Conservation (phyloP, 1,139 yeast genomes). For the Pichia sp. region DNA sequence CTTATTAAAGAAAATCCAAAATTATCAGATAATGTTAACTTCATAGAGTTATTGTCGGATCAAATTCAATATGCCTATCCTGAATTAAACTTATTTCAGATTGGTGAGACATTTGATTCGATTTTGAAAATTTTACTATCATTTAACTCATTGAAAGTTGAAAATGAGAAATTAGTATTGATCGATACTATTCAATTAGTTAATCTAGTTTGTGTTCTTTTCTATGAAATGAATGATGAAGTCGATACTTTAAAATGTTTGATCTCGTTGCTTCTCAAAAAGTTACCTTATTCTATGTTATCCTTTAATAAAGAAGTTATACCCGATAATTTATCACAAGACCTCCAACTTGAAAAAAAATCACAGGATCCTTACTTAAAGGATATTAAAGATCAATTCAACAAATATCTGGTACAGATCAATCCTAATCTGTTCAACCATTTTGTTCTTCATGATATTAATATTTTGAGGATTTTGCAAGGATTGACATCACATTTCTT, state of each 20-base stretch:
- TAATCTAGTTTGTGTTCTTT: constrained; percentile 23
- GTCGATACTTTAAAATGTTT: constrained; percentile 39
- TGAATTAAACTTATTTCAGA: constrained; percentile 24
- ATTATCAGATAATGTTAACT: constrained; percentile 16
- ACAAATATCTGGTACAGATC: constrained; percentile 37
- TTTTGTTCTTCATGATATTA: constrained; percentile 32
- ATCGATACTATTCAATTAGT: constrained; percentile 14
- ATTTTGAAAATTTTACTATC: constrained; percentile 21
- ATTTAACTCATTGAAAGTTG: constrained; percentile 16
- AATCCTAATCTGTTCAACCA: constrained; percentile 44
- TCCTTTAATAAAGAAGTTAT: constrained; percentile 5
- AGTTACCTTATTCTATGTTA: constrained; percentile 30
- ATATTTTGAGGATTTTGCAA: constrained; percentile 16
- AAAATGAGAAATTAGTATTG: constrained; percentile 9
- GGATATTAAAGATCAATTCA: constrained; percentile 36
- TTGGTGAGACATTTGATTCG: constrained; percentile 25
- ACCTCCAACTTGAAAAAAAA: constrained; percentile 10
- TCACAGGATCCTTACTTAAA: constrained; percentile 15
- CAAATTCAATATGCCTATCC: constrained; percentile 24
- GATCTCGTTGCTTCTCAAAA: constrained; percentile 34
- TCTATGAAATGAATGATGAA: constrained; percentile 20
- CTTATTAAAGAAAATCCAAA: constrained; percentile 12
- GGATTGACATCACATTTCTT: constrained; percentile 19
- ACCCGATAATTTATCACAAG: constrained; percentile 9
- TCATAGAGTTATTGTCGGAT: constrained; percentile 19